Evolutionary conservation across 2,329 filamentous ascomycete genomes (phyloP).

Genomic region (Orbilia oligospora): DNA sequence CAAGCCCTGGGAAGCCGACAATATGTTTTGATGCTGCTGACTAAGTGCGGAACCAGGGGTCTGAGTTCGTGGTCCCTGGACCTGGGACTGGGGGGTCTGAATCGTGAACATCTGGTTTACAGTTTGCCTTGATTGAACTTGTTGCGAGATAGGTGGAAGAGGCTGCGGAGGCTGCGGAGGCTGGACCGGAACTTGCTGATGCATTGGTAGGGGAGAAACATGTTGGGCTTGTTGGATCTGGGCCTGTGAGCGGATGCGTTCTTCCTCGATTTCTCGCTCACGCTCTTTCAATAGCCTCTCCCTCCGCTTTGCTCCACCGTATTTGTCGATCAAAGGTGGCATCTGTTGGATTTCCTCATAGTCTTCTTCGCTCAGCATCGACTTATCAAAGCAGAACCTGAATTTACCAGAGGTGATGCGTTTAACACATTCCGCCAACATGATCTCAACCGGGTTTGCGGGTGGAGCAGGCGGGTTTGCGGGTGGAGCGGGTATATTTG

Average conservation of each 20-base stretch:
- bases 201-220: conserved; percentile 61
- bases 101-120: conserved; percentile 74
- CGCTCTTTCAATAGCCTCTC: conserved; percentile 78
- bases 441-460: conserved; percentile 28
- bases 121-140: conserved; percentile 67
- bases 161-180: conserved; percentile 83
- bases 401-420: conserved; percentile 49
- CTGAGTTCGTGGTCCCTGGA: conserved; percentile 69
- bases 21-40: conserved; percentile 62
- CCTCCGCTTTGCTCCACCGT: conserved; percentile 85
- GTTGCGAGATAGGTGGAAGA: conserved; percentile 71
- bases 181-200: conserved; percentile 54
- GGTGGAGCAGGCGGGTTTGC: conserved; percentile 17
- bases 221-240: conserved; percentile 62
- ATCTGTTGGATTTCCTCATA: conserved; percentile 70
- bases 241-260: conserved; percentile 61
- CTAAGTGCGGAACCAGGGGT: conserved; percentile 64
- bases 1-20: conserved; percentile 64
- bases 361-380: conserved; percentile 63
- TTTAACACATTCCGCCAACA: conserved; percentile 53
- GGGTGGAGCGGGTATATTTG: conserved; percentile 3
- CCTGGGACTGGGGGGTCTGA: conserved; percentile 67
- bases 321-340: conserved; percentile 85
- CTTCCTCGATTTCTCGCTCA: conserved; percentile 67
- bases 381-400: conserved; percentile 57